Evolutionary conservation across 2,329 filamentous ascomycete genomes (phyloP), one percentile per base, ranked within the genome.

Genomic region (Fusarium graminum): DNA sequence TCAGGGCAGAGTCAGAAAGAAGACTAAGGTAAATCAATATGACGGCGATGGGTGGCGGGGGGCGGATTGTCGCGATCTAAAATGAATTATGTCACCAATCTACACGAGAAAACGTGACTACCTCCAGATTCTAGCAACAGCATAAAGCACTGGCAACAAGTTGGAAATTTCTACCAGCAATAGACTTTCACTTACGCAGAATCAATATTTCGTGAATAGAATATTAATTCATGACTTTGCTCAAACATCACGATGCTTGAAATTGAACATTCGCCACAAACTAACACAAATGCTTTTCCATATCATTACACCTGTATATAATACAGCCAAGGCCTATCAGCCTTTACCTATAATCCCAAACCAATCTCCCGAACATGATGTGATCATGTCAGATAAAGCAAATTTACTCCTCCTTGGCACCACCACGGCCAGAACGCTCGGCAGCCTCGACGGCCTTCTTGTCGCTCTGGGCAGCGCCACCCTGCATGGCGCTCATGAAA

Each of bases 381-480:
- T 51, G 36, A 55, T 67, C 49, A 38, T 62, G 39, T 39, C 41
- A 40, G 34, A 26, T n/a, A 14, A 12, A 30, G 32, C 47, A 16
- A 30, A 10, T 75, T 76, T 88, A 91, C 82, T 91, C 89, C 79
- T 91, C 89, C 86, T 91, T 91, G 74, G 82, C 88, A 74, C 89
- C 89, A 58, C 89, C 89, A 64, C 88, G 85, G 65, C 90, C 90
- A 54, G 90, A 85, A 77, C 91, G 91, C 85, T 94, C 92, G 52
- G 89, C 90, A 49, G 88, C 86, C 82, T 93, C 92, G 45, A 97
- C 86, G 56, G 91, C 89, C 82, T 94, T 93, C 86, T 94, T 93
- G 80, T 99, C 95, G 78, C 92, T 97, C 86, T 96, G 93, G 71
- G 91, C 87, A 71, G 91, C 86, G 29, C 87, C 87, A 68, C 87